Base-by-base conservation (phyloP, 495 filamentous ascomycete genomes). In the Aspergillus mulundensis region DNA sequence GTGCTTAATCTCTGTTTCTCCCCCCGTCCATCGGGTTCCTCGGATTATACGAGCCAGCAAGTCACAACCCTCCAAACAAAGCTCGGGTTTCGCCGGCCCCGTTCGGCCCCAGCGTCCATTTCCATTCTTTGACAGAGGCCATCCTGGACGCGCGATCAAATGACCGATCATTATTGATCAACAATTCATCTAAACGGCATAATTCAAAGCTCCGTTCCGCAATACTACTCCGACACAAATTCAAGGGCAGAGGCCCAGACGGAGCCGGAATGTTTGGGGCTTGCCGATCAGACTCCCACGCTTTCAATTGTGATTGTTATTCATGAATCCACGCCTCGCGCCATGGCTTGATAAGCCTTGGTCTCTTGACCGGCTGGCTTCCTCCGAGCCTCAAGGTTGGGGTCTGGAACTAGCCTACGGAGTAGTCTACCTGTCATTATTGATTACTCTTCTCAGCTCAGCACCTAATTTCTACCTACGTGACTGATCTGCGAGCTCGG, bases 41-140 rank as follows among this genome's bases (percentile, higher is more conserved):
- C n/a, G 18, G 21, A 48, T 18, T 28, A 50, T 50, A 34, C 46
- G 30, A 34, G 28, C 46, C 18, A 23, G 46, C 46, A 50, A 38
- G 46, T 50, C 46, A 50, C 46, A 50, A 30, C 5, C 30, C 30
- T 15, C 28, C 25, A 44, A 19, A 44, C 41, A 44, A 23, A 21
- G 18, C 25, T 48, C 45, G 45, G 45, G n/a, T 48, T 48, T 48
- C 45, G 28, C 45, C 45, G 45, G 44, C n/a, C n/a, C n/a, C n/a
- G n/a, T 47, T 42, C 15, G 16, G 11, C 39, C 19, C 32, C 32
- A 36, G 32, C 5, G 7, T 40, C 15, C 38, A 40, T 6, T 5
- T 3, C 34, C 7, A 38, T 3, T 38, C 12, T 15, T 12, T 12
- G 34, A 38, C 34, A 7, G 34, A 38, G 34, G 7, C 34, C 5